These are phyloP conservation scores for Trametes maxima DNA, from an alignment of 768 basidiomycete species.

Conservation along the genomic window DNA sequence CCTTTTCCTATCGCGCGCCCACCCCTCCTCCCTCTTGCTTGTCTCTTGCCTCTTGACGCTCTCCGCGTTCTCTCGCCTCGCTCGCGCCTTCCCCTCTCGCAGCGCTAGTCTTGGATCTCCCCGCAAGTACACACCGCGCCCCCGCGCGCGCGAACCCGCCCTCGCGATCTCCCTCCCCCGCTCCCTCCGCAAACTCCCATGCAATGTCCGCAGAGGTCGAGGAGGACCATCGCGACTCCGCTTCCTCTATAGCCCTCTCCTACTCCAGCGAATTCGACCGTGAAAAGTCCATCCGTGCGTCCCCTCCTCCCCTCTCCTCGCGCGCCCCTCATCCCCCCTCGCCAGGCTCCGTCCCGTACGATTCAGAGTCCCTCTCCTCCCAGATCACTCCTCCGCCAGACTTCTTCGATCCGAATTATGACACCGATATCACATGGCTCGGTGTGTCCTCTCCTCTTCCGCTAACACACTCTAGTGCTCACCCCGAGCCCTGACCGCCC, in stretches of 20 bases:
- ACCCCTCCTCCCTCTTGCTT: not conserved
- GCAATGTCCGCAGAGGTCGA: constrained; percentile 22
- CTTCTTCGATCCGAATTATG: constrained; percentile 33
- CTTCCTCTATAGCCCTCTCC: constrained; percentile 15
- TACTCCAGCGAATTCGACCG: constrained; percentile 6
- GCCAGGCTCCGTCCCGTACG: constrained; percentile 4
- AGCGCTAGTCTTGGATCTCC: not conserved
- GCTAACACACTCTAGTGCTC: not conserved
- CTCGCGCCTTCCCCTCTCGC: not conserved
- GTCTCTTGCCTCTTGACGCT: not conserved
- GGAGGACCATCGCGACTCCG: constrained; percentile 18
- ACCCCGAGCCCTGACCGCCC: not conserved
- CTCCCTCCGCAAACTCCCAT: constrained; percentile 14
- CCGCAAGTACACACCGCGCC: not conserved
- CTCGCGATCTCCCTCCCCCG: not conserved
- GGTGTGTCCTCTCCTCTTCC: constrained; percentile 18
- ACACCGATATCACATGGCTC: constrained; percentile 28
- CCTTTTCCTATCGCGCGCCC: not conserved
- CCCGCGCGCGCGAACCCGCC: not conserved
- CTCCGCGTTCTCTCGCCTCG: not conserved
- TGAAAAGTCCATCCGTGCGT: constrained; percentile 22
- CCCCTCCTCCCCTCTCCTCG: not conserved
- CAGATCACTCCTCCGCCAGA: constrained; percentile 11
- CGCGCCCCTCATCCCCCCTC: not conserved
- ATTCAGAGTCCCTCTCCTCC: constrained; percentile 15